Evolutionary conservation across 371 early-diverging fungal species (phyloP), one percentile per base, ranked within the genome.

Genomic region (Nematocida homosporus): DNA sequence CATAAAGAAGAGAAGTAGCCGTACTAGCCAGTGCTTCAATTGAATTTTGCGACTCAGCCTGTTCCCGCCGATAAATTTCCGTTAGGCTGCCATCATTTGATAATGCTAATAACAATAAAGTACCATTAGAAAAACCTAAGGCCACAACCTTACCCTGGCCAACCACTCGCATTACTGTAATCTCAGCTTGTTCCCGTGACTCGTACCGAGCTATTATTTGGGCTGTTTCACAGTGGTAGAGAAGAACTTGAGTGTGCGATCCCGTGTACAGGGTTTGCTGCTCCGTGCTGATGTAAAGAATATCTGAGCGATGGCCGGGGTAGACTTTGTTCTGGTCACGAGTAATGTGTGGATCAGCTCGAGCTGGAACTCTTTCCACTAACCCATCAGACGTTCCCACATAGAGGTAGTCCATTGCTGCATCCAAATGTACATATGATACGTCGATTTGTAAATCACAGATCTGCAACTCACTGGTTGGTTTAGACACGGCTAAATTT

Each of bases 291-390:
- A 57, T 68, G 30, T 47, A 30, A 54, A 29, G 30, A 29, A 68
- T 55, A 13, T 38, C 57, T 23, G 69, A 68, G 6, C 56, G 56
- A 34, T 68, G 69, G 23, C 69, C 69, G 30, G 16, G 27, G 35
- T 57, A 68, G 6, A 35, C 6, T 5, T 10, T 8, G 34, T 10
- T 10, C 8, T 10, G 5, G 6, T 35, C 10, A 20, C 8, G 6
- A 13, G 6, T 29, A 8, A 30, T 10, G 6, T 13, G 6, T 25
- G 54, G 54, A 13, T 13, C 10, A 10, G 32, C 23, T 10, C 48
- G 5, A 8, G 6, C 20, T 13, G 13, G 27, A 27, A 42, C 41
- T 41, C 69, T 37, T n/a, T 16, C 50, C 16, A 20, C 51, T 8
- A 37, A 32, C 20, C 29, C 69, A 30, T 61, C 50, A 16, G 18